phyloP scores from a whole-genome alignment of 2,329 filamentous ascomycete genomes.

The Neocucurbitaria cava region DNA sequence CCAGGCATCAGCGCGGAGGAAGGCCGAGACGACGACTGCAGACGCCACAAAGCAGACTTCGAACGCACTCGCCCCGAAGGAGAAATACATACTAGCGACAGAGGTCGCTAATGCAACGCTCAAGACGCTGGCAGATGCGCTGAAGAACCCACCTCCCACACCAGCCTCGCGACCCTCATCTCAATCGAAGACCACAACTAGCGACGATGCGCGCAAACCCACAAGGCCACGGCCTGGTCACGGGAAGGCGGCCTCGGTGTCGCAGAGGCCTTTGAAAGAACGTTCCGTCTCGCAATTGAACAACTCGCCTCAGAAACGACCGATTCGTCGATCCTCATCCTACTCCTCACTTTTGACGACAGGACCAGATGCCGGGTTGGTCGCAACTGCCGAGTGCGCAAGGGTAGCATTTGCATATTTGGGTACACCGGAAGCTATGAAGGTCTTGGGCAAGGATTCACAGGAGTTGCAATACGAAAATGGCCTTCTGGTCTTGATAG shows the following conservation, averaged over 20 bases:
- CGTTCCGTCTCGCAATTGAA: conserved; percentile 67
- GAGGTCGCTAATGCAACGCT: conserved; percentile 75
- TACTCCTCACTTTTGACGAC: conserved; percentile 33
- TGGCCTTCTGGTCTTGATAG: conserved; percentile 73
- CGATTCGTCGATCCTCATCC: conserved; percentile 49
- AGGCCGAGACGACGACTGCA: conserved; percentile 35
- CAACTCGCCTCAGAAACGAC: conserved; percentile 57
- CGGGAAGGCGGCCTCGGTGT: conserved; percentile 40
- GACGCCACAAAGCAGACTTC: conserved; percentile 48
- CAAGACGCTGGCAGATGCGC: conserved; percentile 71
- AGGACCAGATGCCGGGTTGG: conserved; percentile 44
- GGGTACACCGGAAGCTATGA: conserved; percentile 61
- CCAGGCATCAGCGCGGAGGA: conserved; percentile 29
- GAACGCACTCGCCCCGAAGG: conserved; percentile 58
- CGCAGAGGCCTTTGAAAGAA: conserved; percentile 68
- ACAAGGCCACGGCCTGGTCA: conserved; percentile 24
- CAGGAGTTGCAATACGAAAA: conserved; percentile 73
- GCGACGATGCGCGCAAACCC: conserved; percentile 35
- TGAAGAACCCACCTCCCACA: conserved; percentile 56
- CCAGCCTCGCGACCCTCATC: conserved; percentile 18
- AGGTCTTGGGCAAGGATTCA: conserved; percentile 61
- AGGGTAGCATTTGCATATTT: conserved; percentile 71
- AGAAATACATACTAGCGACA: conserved; percentile 72
- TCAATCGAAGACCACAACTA: conserved; percentile 29
- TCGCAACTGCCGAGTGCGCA: conserved; percentile 72